Conservation (phyloP, 306 rosid genomes). For the Prunus padus region DNA sequence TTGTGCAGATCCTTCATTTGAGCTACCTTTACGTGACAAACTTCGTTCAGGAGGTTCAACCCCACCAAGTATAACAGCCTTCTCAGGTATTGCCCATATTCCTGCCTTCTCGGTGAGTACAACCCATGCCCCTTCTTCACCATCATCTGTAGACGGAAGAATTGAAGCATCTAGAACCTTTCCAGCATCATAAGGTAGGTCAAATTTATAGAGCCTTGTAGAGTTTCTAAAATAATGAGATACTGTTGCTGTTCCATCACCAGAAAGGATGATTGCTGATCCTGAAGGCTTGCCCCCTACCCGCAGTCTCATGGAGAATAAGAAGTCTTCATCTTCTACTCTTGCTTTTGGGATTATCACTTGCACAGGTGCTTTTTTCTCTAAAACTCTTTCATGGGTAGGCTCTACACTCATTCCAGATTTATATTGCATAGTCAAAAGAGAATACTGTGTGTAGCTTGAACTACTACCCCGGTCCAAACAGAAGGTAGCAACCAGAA, state of each 20-base stretch:
- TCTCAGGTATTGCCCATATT: constrained; percentile 97
- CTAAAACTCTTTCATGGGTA: constrained; percentile 58
- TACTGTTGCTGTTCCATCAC: constrained; percentile 92
- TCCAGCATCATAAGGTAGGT: constrained; percentile 95
- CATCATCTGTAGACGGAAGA: constrained; percentile 76
- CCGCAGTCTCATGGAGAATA: constrained; percentile 88
- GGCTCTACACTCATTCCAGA: constrained; percentile 47
- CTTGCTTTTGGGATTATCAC: constrained; percentile 96
- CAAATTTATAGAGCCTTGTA: constrained; percentile 85
- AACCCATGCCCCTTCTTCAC: constrained; percentile 95
- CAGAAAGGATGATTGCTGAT: constrained; percentile 78
- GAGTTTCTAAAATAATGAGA: constrained; percentile 70
- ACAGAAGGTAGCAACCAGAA: constrained; percentile 81
- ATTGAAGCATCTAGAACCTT: constrained; percentile 95
- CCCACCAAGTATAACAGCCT: constrained; percentile 91
- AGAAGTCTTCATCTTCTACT: constrained; percentile 75
- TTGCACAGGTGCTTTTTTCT: constrained; percentile 84
- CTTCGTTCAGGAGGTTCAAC: constrained; percentile 98
- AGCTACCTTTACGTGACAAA: constrained; percentile 94
- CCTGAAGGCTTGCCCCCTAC: constrained; percentile 95
- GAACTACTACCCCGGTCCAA: constrained; percentile 89
- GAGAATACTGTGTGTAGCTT: constrained; percentile 91
- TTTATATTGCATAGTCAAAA: constrained; percentile 84
- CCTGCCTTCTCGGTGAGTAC: constrained; percentile 95
- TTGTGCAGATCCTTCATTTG: constrained; percentile 85